A percentile compares a stretch with the other conserved stretches of the same genome.
Conservation (phyloP, 495 filamentous ascomycete genomes). For the Chaetomium fimeti region DNA sequence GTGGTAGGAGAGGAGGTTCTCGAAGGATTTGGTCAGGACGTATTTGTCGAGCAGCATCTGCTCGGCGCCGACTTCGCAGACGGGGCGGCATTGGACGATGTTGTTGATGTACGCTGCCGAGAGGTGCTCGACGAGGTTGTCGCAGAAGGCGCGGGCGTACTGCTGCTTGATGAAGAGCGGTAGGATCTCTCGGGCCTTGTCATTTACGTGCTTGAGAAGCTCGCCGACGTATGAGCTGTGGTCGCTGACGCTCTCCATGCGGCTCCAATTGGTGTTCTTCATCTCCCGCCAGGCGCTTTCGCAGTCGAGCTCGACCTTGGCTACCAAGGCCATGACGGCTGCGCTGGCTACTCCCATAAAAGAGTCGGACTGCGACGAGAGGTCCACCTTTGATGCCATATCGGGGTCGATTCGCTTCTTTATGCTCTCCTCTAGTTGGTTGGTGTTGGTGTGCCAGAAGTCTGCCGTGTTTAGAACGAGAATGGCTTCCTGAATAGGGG, state of each 20-base stretch:
- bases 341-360: constrained; percentile 95
- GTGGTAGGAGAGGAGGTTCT: constrained; percentile 62
- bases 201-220: constrained; percentile 68
- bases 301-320: constrained; percentile 74
- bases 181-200: constrained; percentile 68
- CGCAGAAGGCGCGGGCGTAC: constrained; percentile 91
- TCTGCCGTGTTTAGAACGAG: constrained; percentile 94
- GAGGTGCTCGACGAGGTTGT: constrained; percentile 85
- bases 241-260: constrained; percentile 90
- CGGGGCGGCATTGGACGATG: constrained; percentile 82
- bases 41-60: constrained; percentile 98
- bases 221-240: constrained; percentile 90
- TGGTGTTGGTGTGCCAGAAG: constrained; percentile 92
- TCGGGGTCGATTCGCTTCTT: constrained; percentile 81
- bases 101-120: constrained; percentile 75
- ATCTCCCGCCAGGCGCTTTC: constrained; percentile 94
- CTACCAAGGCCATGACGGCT: constrained; percentile 77
- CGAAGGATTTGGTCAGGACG: constrained; percentile 79
- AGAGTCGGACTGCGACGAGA: constrained; percentile 88
- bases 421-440: constrained; percentile 91
- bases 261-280: constrained; percentile 94
- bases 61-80: constrained; percentile 94
- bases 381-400: constrained; percentile 70
- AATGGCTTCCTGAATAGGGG: constrained; percentile 73
- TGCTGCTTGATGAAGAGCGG: constrained; percentile 83